phyloP scores from a whole-genome alignment of 75 land plant genomes.

The Selaginella moellendorffii region DNA sequence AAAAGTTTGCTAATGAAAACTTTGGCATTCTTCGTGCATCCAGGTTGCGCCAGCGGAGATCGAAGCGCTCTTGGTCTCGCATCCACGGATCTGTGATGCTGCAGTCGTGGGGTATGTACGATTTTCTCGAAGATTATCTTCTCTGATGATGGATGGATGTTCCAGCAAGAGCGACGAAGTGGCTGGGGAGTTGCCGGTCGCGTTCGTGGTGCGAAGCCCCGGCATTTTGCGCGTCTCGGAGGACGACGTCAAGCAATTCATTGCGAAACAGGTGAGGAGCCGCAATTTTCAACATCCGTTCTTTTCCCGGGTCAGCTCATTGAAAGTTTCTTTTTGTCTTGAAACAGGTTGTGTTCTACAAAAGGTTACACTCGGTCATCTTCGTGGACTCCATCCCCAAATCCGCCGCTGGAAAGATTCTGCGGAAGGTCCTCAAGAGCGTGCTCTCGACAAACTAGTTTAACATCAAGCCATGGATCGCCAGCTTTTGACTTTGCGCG shows the following conservation, averaged over 20 bases:
- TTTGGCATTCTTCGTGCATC: background rate
- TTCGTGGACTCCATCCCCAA: conserved; percentile 30
- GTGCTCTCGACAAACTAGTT: no score
- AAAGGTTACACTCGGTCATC: conserved; percentile 22
- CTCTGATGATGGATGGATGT: background rate
- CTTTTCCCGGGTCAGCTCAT: no score
- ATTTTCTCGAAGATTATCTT: background rate
- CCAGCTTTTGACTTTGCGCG: no score
- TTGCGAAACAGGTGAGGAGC: conserved; percentile 40
- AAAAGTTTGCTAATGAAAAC: background rate
- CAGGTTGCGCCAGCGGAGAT: background rate
- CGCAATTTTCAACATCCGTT: background rate
- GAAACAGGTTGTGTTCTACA: conserved; percentile 35
- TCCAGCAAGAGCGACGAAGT: background rate
- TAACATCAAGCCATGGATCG: no score
- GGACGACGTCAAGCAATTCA: conserved; percentile 52
- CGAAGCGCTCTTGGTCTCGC: background rate
- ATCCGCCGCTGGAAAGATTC: conserved; percentile 28
- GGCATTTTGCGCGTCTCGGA: conserved; percentile 31
- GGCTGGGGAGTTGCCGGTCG: background rate
- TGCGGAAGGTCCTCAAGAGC: conserved; percentile 23
- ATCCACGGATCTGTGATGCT: background rate
- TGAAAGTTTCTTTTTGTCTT: background rate
- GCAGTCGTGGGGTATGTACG: background rate
- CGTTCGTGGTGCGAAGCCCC: background rate